Conservation (phyloP, 768 basidiomycete species). For the Tricholoma hemisulphureum region DNA sequence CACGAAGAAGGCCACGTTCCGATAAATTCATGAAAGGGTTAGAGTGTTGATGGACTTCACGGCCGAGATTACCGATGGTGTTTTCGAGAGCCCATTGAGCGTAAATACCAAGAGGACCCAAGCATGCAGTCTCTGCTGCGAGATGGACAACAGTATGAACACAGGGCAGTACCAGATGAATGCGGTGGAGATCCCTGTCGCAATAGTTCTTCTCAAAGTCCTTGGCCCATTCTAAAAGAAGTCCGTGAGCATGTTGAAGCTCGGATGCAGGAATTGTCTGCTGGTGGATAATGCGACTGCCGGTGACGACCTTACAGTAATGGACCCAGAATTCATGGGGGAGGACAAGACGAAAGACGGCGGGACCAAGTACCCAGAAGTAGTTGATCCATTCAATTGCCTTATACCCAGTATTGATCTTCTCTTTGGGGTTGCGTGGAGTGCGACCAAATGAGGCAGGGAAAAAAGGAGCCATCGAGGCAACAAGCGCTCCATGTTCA, state of each 20-base stretch:
- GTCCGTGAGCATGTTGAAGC: not conserved
- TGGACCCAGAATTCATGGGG: not conserved
- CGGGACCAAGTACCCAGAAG: not conserved
- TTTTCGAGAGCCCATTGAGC: constrained; percentile 19
- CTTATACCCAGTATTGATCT: not conserved
- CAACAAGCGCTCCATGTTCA: not conserved
- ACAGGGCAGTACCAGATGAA: not conserved
- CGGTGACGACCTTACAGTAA: not conserved
- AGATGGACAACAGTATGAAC: not conserved
- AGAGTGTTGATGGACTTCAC: constrained; percentile 12
- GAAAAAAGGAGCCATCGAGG: too few species aligned
- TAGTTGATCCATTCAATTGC: not conserved
- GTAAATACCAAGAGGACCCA: constrained; percentile 18
- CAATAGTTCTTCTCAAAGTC: not conserved
- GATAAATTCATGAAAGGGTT: constrained; percentile 16
- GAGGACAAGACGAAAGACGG: not conserved
- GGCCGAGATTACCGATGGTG: constrained; percentile 5
- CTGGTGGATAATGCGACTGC: not conserved
- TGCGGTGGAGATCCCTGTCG: not conserved
- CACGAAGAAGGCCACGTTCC: not conserved
- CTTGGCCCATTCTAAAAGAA: not conserved
- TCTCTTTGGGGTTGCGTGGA: too few species aligned
- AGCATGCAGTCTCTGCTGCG: not conserved
- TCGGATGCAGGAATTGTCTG: not conserved
- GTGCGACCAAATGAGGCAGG: too few species aligned